Base-by-base conservation (phyloP, 73 alveolate species). In the Durusdinium trenchii region DNA sequence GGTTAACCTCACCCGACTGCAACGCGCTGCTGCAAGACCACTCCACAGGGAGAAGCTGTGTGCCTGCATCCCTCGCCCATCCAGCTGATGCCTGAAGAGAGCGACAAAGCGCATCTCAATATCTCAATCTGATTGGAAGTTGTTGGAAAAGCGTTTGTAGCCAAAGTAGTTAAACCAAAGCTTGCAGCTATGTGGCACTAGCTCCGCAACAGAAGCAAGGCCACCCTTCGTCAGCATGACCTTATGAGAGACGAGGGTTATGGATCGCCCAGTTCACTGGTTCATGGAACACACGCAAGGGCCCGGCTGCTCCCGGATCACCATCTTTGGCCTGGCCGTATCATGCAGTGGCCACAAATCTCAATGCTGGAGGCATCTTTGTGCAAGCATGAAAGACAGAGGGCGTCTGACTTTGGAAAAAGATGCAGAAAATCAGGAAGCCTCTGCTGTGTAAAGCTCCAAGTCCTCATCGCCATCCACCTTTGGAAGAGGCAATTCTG, bases 181-280 rank as follows among this genome's bases (percentile, higher is more conserved):
- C 67, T 42, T 86, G 79, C 51, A 40, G 95, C 52, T 38, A 12
- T 16, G 69, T n/a, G 7, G 42, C 95, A 87, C 84, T 52, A 87
- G 67, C 95, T 87, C 95, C 6, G 95, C 60, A 7, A 60, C 79
- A 16, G 95, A 38, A 35, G 85, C 95, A 26, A 61, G 47, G 67
- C 95, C 95, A 61, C 95, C 95, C 28, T 62, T 71, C 18, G 85
- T 87, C 67, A 71, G 67, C 45, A 87, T 47, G 54, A 87, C 95
- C 95, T 87, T 28, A 10, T 64, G 81, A 10, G 2, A 52, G 50
- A 3, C 57, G 36, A 23, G 26, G 52, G 45, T 43, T 32, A 43
- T 30, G 28, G 42, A 69, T 23, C 78, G 5, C 78, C 69, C 69
- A 57, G 23, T 16, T 23, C 69, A 57, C 23, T 57, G 12, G 12